Evolutionary conservation across 495 filamentous ascomycete genomes (phyloP), one percentile per base, ranked within the genome.

Genomic region (Evernia prunastri): DNA sequence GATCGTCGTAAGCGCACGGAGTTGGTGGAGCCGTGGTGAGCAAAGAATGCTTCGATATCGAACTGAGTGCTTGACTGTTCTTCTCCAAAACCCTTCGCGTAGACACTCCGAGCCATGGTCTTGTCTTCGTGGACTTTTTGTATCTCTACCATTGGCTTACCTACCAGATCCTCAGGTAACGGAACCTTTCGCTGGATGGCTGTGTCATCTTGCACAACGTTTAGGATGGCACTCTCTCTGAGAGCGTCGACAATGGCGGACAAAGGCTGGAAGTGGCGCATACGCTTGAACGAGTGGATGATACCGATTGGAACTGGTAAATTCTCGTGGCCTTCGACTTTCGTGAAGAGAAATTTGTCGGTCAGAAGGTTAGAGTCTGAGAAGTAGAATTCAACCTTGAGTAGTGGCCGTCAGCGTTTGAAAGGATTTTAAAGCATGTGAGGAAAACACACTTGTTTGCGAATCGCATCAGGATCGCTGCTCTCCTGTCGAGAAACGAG

Each of bases 361-460:
- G 82, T 82, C 51, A 87, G 87, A 0, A 97, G 84, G 72, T 99
- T 99, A 68, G 87, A 88, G 73, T 96, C 90, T 64, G 89, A 88
- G 76, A 99, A 96, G 78, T 97, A 99, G 73, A 97, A 99, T 71
- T 99, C 93, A 62, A 96, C 92, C 90, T 96, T 70, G 15, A 5
- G 27, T 9, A 20, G n/a, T 20, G 39, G 23, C 49, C 12, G 31
- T 63, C 61, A 68, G 63, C 40, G 20, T 54, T 68, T 53, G 20
- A 13, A 43, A 43, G 63, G 54, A n/a, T 53, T 18, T 15, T 57
- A 57, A 69, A 43, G 27, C 11, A 59, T 42, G 20, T 36, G 56
- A 36, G 15, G 43, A 59, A 68, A 25, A 74, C 63, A 49, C 37
- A 89, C 89, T 79, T 95, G 90, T 67, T 87, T 87, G 63, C 90